phyloP scores from a whole-genome alignment of 2,329 filamentous ascomycete genomes.

The Ophiosphaerella korrae region DNA sequence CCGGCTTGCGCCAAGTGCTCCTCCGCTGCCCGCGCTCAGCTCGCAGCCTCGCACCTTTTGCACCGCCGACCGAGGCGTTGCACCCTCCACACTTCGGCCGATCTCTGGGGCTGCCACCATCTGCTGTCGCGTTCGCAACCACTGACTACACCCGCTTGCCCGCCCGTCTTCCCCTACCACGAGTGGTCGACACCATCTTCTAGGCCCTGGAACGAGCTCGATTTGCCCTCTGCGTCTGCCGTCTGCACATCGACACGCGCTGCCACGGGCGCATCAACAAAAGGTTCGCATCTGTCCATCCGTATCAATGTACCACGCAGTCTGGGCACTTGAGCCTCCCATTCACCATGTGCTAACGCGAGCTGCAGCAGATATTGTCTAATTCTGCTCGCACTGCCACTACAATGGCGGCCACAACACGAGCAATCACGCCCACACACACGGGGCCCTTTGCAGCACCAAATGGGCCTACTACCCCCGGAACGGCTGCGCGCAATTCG shows the following conservation, averaged over 20 bases:
- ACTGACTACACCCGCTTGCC: conserved; percentile 8
- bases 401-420: conserved; percentile 50
- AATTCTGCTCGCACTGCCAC: conserved; percentile 21
- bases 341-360: conserved; percentile 11
- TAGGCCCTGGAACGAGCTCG: conserved; percentile 16
- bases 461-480: conserved; percentile 49
- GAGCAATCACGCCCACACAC: conserved; percentile 51
- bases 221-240: conserved; percentile 5
- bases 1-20: neutral
- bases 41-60: conserved; percentile 21
- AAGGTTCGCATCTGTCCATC: conserved; percentile 20
- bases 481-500: conserved; percentile 34
- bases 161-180: conserved; percentile 8
- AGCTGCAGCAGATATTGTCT: conserved; percentile 7
- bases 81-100: conserved; percentile 16
- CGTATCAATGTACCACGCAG: neutral
- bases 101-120: conserved; percentile 5
- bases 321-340: neutral
- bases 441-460: conserved; percentile 48
- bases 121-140: conserved; percentile 8
- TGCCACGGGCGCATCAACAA: conserved; percentile 18
- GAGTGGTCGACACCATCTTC: conserved; percentile 7
- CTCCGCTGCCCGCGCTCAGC: conserved; percentile 9
- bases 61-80: conserved; percentile 20
- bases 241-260: conserved; percentile 12